A percentile compares a stretch with the other conserved stretches of the same genome.
These are phyloP conservation scores for Zygoascus sp. DNA, from an alignment of 1,139 yeast genomes.

Conservation along the genomic window DNA sequence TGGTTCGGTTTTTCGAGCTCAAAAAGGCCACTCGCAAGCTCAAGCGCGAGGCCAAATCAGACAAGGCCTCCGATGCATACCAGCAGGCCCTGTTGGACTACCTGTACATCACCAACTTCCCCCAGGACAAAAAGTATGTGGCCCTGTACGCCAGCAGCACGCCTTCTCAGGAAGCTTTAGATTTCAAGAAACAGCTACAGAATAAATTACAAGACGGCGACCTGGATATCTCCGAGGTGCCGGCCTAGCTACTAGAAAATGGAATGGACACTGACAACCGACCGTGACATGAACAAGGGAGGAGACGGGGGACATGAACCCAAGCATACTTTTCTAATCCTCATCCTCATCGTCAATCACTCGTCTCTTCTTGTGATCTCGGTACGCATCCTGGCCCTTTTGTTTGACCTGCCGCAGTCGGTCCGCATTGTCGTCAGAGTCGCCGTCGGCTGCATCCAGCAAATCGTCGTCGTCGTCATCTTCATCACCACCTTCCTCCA, in stretches of 20 bases:
- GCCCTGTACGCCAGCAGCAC: slow-evolving; percentile 51
- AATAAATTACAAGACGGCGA: slow-evolving; percentile 24
- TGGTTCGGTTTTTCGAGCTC: slow-evolving; percentile 87
- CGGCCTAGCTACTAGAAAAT: background rate
- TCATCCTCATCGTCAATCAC: slow-evolving; percentile 56
- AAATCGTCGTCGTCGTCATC: slow-evolving; percentile 28
- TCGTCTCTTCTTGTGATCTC: slow-evolving; percentile 33
- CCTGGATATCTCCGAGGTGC: slow-evolving; percentile 7
- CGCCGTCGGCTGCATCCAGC: slow-evolving; percentile 36
- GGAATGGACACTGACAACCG: background rate
- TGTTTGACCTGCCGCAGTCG: slow-evolving; percentile 58
- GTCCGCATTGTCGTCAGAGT: slow-evolving; percentile 52
- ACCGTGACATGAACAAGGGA: too few relatives aligned
- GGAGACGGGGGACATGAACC: too few relatives aligned
- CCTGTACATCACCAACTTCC: slow-evolving; percentile 73
- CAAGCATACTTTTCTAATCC: too few relatives aligned
- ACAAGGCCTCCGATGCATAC: slow-evolving; percentile 39
- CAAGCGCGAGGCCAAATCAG: slow-evolving; percentile 48
- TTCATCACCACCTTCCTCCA: slow-evolving; percentile 35
- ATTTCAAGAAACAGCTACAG: slow-evolving; percentile 24
- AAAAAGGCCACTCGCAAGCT: slow-evolving; percentile 80
- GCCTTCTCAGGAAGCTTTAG: slow-evolving; percentile 23
- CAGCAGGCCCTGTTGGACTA: slow-evolving; percentile 64
- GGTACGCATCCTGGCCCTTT: slow-evolving; percentile 50
- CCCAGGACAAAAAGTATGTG: slow-evolving; percentile 74